phyloP scores from a whole-genome alignment of 345 rosid species.

The Clausena lansium region DNA sequence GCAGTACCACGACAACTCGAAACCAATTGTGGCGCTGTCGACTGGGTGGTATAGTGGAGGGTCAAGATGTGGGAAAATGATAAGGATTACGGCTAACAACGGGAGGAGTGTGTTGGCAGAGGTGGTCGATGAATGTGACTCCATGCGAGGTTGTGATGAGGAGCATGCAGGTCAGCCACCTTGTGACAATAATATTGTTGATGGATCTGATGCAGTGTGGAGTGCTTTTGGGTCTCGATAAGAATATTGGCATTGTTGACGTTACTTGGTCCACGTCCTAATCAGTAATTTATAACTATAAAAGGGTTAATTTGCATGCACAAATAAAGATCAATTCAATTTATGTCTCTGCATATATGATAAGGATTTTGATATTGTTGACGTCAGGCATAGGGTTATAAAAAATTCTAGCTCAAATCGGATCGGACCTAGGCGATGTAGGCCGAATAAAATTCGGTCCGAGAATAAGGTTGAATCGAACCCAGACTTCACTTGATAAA shows the following conservation, averaged over 20 bases:
- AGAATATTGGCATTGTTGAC: conserved; percentile 23
- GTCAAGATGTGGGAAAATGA: conserved; percentile 18
- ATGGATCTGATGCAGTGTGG: conserved; percentile 47
- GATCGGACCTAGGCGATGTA: too few species aligned
- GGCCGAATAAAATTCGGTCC: too few species aligned
- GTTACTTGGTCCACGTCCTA: conserved; percentile 46
- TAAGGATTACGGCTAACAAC: conserved; percentile 25
- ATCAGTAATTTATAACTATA: too few species aligned
- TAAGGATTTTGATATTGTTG: too few species aligned
- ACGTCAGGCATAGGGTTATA: too few species aligned
- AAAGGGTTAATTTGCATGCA: too few species aligned
- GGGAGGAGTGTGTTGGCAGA: conserved; percentile 23
- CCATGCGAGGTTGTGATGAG: conserved; percentile 19
- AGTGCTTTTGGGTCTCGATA: conserved; percentile 29
- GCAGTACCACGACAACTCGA: neutral
- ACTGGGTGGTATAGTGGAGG: conserved; percentile 38
- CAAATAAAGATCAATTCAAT: too few species aligned
- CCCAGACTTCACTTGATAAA: too few species aligned
- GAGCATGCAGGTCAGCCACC: conserved; percentile 38
- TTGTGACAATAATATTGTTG: conserved; percentile 30
- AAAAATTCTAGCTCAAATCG: too few species aligned
- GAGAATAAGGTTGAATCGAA: too few species aligned
- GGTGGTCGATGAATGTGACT: conserved; percentile 50
- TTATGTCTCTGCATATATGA: too few species aligned
- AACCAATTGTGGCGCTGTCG: conserved; percentile 38